Conservation (phyloP, 371 early-diverging fungal species). For the Chytridium lagenaria region DNA sequence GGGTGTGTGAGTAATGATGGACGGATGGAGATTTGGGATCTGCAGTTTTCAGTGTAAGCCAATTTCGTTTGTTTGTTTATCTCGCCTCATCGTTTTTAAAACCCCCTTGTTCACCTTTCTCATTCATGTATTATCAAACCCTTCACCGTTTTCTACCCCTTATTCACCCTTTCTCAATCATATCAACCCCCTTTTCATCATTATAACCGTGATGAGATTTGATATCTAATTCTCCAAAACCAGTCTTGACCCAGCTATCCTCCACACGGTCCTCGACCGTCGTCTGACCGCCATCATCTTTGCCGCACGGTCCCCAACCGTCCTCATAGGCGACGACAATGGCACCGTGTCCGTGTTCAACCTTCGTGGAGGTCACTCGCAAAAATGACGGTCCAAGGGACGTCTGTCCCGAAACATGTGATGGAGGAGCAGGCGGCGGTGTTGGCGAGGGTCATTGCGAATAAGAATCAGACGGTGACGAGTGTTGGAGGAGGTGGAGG, state of each 20-base stretch:
- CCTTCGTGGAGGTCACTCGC: constrained; percentile 26
- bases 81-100: not conserved
- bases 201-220: not conserved
- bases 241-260: constrained; percentile 59
- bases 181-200: constrained; percentile 11
- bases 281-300: constrained; percentile 56
- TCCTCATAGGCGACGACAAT: constrained; percentile 59
- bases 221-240: not conserved
- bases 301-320: constrained; percentile 45
- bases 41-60: constrained; percentile 54
- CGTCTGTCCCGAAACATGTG: constrained; percentile 7
- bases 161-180: not conserved
- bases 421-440: constrained; percentile 17
- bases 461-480: constrained; percentile 10
- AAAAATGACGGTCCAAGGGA: not conserved
- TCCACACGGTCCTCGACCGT: constrained; percentile 62
- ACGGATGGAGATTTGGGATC: constrained; percentile 65
- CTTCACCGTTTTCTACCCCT: not conserved
- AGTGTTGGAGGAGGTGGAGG: not conserved
- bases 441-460: constrained; percentile 17
- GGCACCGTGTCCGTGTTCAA: constrained; percentile 60
- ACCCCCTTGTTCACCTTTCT: not conserved
- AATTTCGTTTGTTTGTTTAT: too few relatives aligned
- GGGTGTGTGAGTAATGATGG: constrained; percentile 58
- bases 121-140: too few relatives aligned